Evolutionary conservation across 2,329 filamentous ascomycete genomes (phyloP), one percentile per base, ranked within the genome.

Genomic region (Neopestalotiopsis clavispora): DNA sequence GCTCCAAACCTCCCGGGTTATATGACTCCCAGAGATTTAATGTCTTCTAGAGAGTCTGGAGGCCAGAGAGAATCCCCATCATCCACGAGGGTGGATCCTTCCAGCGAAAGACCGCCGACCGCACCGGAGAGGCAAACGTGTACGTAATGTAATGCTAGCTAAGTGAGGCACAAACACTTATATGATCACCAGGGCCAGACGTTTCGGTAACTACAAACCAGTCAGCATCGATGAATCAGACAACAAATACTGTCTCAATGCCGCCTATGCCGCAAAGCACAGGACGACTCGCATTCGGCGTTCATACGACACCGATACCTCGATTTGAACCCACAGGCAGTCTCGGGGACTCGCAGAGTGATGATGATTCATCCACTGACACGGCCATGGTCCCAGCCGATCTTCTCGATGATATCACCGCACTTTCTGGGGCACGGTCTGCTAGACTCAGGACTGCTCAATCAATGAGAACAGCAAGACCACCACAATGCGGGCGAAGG

Each of bases 401-500:
- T n/a, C 56, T 70, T 45, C 42, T 75, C 5, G 73, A 74, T 59
- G 61, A 61, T 4, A 42, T 69, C 3, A 42, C 65, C 6, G 17
- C 68, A 4, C 14, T 14, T 4, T 42, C 63, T 32, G 66, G 52
- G 14, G 76, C 80, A 2, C 82, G 84, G 9, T 28, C 23, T 28
- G 23, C n/a, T 3, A 52, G 65, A 42, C 32, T 67, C 17, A 56
- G 65, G 12, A 56, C 65, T 45, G 52, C 56, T 14, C 86, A 88
- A 72, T 67, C 86, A 5, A 72, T 85, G 42, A 83, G 86, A 57
- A 85, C 85, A 17, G 77, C 82, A 7, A 10, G 34, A 38, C 6
- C 10, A 69, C 82, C 28, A 74, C 79, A 38, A 38, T 38, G 34
- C 0, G 83, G 77, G 52, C 85, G 84, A 73, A 78, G 82, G 71